Base-by-base conservation (phyloP, 306 rosid genomes). In the Crotalaria pallida region DNA sequence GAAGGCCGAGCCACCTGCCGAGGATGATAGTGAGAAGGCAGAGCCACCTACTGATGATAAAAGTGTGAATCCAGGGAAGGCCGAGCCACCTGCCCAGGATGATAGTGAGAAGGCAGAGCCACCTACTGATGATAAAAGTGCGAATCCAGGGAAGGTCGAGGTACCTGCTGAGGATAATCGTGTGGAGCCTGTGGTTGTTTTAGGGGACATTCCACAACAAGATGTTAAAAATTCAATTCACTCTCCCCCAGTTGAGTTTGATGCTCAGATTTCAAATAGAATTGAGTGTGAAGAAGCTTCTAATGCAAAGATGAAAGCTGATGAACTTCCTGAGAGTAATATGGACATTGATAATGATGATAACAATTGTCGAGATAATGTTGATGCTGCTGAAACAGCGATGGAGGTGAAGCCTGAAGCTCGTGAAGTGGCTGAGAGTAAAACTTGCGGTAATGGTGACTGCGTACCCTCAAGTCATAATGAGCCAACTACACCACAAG, bases 391-490 rank as follows among this genome's bases (percentile, higher is more conserved):
- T 47, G 77, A 65, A 60, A 71, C 72, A 10, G 47, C 72, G 34
- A 24, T 17, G 65, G 82, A 67, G 19, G 79, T 80, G 81, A 91
- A 82, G 81, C 61, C 73, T 73, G 88, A 81, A 77, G 80, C 73
- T 76, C 48, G 72, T 83, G 82, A 73, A 69, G 60, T 76, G 29
- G 79, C 67, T 53, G 80, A 69, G 34, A 22, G 22, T 68, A 81
- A 83, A 73, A 60, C 49, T 10, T 50, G 74, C 7, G 57, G 51
- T 10, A 58, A 56, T 57, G 74, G 51, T 77, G 84, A 82, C 11
- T 58, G 76, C 19, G 21, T 40, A 47, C 64, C 70, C 17, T 44
- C 75, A 19, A 68, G 31, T 69, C 74, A 78, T 41, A 67, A 69
- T 41, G 82, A 86, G 69, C 68, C 78, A 68, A 70, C 58, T 18